Base-by-base conservation (phyloP, 2,329 filamentous ascomycete species). In the Ophioceras dolichostomum region DNA sequence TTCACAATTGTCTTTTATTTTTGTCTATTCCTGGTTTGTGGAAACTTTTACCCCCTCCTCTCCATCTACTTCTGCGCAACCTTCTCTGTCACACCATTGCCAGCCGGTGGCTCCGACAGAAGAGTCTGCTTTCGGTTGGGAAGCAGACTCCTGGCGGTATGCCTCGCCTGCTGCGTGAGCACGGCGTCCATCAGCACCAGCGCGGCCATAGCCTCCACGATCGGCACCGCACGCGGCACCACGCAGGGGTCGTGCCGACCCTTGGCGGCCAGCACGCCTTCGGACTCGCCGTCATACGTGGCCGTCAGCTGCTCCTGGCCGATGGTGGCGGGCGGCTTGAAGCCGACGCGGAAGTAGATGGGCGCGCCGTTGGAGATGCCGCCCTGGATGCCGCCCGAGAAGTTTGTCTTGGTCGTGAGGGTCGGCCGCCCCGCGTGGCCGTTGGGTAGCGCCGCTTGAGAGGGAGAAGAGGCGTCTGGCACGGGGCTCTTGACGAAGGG, bases 241-340 rank as follows among this genome's bases (percentile, higher is more conserved):
- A 96, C 89, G 52, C 85, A 93, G 4, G 91, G 88, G 55, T 96
- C 89, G 58, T 96, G 89, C 41, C 91, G 70, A 17, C 91, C 91
- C 72, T 95, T 96, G 36, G 88, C 87, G 44, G 87, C 84, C 24
- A 96, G 67, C 4, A 83, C 64, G 36, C 91, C 91, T 45, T 83
- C 76, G 10, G 54, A 53, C 9, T 69, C 64, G 32, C 80, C 81
- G 42, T 81, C 79, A 59, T 93, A 96, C 9, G 74, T 81, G 8
- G 79, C 78, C 1, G 91, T 96, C 12, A 70, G 71, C 65, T 96
- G 89, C 31, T 83, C 82, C 61, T 89, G 82, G 32, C 84, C 81
- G 54, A 96, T 96, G 3, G 91, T 96, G 21, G 89, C 88, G 3
- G 89, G 79, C 9, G 89, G 84, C 70, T 96, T 96, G 76, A 96